These are phyloP conservation scores for Russula sp. DNA, from an alignment of 768 basidiomycete genomes.

Conservation along the genomic window DNA sequence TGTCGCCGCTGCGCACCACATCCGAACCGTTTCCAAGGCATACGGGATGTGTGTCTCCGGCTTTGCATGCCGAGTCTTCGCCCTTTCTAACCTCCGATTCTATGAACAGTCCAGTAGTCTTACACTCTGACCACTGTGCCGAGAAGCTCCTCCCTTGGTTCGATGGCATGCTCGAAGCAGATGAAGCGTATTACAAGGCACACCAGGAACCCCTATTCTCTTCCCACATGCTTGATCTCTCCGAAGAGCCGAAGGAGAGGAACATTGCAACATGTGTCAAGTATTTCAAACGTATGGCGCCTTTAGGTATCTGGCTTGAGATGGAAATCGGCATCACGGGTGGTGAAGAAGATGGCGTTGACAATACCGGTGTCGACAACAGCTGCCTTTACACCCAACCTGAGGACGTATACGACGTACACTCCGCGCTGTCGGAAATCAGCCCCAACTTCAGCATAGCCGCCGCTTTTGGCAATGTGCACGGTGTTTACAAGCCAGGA, in stretches of 20 bases:
- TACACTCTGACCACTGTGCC: constrained; percentile 99
- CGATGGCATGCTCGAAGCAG: constrained; percentile 97
- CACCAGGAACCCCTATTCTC: constrained; percentile 88
- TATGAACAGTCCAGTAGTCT: constrained; percentile 72
- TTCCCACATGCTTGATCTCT: constrained; percentile 98
- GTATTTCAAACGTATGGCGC: constrained; percentile 95
- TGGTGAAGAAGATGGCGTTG: constrained; percentile 98
- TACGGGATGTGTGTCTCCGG: constrained; percentile 79
- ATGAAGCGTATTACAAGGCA: constrained; percentile 87
- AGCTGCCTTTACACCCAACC: constrained; percentile 94
- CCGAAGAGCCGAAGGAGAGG: constrained; percentile 85
- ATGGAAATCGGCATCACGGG: constrained; percentile 99
- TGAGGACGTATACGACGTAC: constrained; percentile 89
- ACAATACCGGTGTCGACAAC: constrained; percentile 96
- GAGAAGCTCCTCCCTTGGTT: constrained; percentile 98
- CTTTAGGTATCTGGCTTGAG: constrained; percentile 93
- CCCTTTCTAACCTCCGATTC: constrained; percentile 5
- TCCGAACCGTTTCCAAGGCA: constrained; percentile 77
- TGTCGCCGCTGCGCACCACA: constrained; percentile 84
- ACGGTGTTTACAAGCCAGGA: constrained; percentile 99
- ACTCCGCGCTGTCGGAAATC: constrained; percentile 76
- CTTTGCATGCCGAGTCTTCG: constrained; percentile 1
- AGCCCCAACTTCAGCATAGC: constrained; percentile 95
- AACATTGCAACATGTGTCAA: constrained; percentile 92
- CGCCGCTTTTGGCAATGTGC: constrained; percentile 97